Evolutionary conservation across 1,139 yeast genomes (phyloP).

Genomic region (Arxiozyma slooffiae): DNA sequence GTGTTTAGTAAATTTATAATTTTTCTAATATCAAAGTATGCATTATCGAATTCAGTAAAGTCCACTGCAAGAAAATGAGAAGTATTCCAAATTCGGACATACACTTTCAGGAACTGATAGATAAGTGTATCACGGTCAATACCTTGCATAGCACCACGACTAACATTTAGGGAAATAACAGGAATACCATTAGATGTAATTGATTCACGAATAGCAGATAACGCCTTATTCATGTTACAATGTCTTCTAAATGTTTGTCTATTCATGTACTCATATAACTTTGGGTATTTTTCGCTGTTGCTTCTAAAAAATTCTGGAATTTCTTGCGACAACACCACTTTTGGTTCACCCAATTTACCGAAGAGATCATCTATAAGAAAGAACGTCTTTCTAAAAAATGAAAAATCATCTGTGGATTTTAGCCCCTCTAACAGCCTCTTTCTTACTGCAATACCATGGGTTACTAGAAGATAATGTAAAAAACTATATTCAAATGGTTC

Average conservation of each 20-base stretch:
- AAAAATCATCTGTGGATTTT: constrained; percentile 20
- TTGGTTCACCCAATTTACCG: constrained; percentile 37
- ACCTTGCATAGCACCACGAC: constrained; percentile 35
- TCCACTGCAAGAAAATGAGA: constrained; percentile 58
- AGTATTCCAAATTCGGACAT: constrained; percentile 66
- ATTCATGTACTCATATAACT: constrained; percentile 65
- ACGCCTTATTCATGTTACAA: constrained; percentile 34
- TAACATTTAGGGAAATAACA: constrained; percentile 47
- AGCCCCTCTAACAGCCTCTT: constrained; percentile 29
- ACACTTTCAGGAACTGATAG: constrained; percentile 56
- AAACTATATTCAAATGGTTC: constrained; percentile 39
- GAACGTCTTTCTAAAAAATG: constrained; percentile 21
- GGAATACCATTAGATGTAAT: constrained; percentile 69
- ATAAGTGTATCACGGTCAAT: constrained; percentile 48
- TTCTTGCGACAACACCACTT: constrained; percentile 40
- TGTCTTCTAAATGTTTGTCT: constrained; percentile 51
- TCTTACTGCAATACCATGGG: constrained; percentile 49
- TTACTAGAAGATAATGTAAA: constrained; percentile 57
- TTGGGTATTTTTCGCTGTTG: constrained; percentile 40
- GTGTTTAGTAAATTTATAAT: constrained; percentile 32
- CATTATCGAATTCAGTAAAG: constrained; percentile 49
- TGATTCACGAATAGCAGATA: constrained; percentile 45
- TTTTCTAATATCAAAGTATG: constrained; percentile 16
- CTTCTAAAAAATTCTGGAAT: constrained; percentile 44
- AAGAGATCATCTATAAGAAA: constrained; percentile 29